Evolutionary conservation across 2,329 filamentous ascomycete species (phyloP).

Genomic region (Xylariaceae sp.): DNA sequence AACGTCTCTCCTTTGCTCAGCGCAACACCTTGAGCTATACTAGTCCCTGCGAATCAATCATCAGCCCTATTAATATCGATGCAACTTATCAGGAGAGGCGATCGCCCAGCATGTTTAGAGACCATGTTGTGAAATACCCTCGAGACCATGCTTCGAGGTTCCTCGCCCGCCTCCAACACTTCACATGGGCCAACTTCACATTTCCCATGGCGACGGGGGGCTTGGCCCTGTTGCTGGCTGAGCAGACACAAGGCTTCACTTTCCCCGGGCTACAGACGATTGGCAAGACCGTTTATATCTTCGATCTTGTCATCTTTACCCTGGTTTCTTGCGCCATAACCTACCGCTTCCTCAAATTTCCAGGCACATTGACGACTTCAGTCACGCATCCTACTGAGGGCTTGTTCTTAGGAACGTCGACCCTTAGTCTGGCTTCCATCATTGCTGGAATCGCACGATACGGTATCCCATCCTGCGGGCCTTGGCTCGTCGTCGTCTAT

Average conservation of each 20-base stretch:
- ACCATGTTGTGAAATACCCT: no score
- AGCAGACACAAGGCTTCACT: conserved; percentile 37
- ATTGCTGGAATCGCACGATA: conserved; percentile 40
- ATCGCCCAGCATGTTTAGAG: no score
- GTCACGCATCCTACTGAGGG: conserved; percentile 50
- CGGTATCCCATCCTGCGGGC: conserved; percentile 36
- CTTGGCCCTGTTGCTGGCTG: conserved; percentile 40
- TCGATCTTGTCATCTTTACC: conserved; percentile 48
- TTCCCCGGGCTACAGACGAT: conserved; percentile 50
- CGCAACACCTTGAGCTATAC: no score
- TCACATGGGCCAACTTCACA: conserved; percentile 48
- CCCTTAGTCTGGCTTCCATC: conserved; percentile 42
- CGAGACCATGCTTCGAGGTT: neutral
- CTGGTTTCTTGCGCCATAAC: conserved; percentile 33
- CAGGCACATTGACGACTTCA: conserved; percentile 42
- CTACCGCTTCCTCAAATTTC: conserved; percentile 44
- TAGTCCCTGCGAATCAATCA: no score
- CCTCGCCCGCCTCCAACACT: conserved; percentile 34
- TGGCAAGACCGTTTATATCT: conserved; percentile 48
- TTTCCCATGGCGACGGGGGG: conserved; percentile 48
- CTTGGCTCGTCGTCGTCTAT: conserved; percentile 39
- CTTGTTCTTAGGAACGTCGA: conserved; percentile 41
- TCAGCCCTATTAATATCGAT: no score
- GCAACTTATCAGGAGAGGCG: no score
- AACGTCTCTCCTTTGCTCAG: no score